Percentiles rank a stretch among this genome's conserved stretches.
Evolutionary conservation across 1,139 yeast genomes (phyloP).

Genomic region (Protomyces inouyei): DNA sequence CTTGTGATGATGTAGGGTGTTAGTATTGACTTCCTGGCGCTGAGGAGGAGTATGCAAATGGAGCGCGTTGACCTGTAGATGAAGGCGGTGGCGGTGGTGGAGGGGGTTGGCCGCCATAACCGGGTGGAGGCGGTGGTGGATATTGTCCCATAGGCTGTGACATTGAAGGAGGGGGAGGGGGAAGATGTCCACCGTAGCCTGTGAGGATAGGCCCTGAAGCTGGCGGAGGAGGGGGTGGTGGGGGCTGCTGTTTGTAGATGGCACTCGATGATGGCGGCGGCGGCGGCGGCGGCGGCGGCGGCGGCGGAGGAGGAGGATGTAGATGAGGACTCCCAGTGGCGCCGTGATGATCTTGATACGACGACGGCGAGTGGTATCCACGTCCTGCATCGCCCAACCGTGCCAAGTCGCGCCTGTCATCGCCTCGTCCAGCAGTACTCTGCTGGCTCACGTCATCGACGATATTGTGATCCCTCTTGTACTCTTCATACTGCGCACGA

Average conservation of each 20-base stretch:
- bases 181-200: too few relatives aligned
- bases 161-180: too few relatives aligned
- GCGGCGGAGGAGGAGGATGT: background rate
- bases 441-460: background rate
- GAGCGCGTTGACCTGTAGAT: background rate
- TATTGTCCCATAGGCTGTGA: background rate
- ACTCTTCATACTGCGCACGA: slow-evolving; percentile 36
- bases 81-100: slow-evolving; percentile 19
- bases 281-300: too few relatives aligned
- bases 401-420: background rate
- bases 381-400: slow-evolving; percentile 5
- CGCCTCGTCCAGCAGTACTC: too few relatives aligned
- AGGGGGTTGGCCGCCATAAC: slow-evolving; percentile 1
- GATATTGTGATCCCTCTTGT: slow-evolving; percentile 24
- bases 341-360: background rate
- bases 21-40: background rate
- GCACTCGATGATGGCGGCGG: background rate
- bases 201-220: background rate
- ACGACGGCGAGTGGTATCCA: background rate
- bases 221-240: slow-evolving; percentile 20
- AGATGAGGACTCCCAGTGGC: background rate
- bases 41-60: background rate
- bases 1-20: background rate
- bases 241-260: background rate
- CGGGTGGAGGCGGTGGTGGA: slow-evolving; percentile 13